These are phyloP conservation scores for Umbelopsis vinacea DNA, from an alignment of 192 early-diverging fungal species.

Conservation along the genomic window DNA sequence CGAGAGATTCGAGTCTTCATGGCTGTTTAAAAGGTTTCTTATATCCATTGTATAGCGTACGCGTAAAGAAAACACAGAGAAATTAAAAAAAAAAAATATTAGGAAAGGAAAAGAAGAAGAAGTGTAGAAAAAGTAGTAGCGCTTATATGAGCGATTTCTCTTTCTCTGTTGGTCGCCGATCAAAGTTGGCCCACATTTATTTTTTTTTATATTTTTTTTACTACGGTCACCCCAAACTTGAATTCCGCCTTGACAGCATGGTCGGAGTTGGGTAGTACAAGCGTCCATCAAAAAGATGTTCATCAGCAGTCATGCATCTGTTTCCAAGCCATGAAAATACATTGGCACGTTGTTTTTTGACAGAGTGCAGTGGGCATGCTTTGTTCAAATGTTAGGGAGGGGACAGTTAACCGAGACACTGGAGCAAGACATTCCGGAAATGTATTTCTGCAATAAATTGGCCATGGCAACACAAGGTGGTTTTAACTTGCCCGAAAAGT, in stretches of 20 bases:
- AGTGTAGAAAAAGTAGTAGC: neutral
- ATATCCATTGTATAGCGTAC: slow-evolving; percentile 29
- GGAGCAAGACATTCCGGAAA: neutral
- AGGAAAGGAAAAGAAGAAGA: slow-evolving; percentile 22
- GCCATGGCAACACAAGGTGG: slow-evolving; percentile 7
- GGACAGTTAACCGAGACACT: neutral
- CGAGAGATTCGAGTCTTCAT: slow-evolving; percentile 18
- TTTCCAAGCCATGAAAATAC: too few species aligned
- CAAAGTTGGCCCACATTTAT: neutral
- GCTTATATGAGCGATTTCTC: neutral
- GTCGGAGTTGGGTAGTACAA: neutral
- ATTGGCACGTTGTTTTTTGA: too few species aligned
- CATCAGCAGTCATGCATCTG: too few species aligned
- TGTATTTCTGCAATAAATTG: neutral
- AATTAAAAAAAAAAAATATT: neutral
- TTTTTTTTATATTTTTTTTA: neutral
- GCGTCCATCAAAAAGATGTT: too few species aligned
- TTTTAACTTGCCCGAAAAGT: slow-evolving; percentile 14
- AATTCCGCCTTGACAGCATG: slow-evolving; percentile 2
- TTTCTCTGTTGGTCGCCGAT: neutral
- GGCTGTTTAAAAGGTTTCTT: slow-evolving; percentile 29
- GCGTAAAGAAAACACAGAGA: neutral
- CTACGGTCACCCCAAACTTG: slow-evolving; percentile 1
- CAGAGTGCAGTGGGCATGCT: neutral
- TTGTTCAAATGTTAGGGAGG: neutral